Evolutionary conservation across 2,329 filamentous ascomycete genomes (phyloP).

Genomic region (Penicillium digitatum): DNA sequence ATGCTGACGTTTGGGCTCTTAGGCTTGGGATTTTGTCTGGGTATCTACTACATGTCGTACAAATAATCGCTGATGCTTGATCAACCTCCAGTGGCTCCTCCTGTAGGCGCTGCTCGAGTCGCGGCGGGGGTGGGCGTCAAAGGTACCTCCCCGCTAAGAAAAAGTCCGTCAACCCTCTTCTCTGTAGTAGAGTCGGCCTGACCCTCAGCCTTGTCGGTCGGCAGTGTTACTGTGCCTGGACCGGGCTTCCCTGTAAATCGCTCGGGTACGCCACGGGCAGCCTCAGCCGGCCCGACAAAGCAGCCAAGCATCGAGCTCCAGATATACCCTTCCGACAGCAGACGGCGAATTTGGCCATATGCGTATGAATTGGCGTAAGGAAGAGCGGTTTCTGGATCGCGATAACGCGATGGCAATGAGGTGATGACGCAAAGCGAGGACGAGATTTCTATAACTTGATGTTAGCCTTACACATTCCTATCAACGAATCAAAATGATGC

Average conservation of each 20-base stretch:
- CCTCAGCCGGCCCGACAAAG: conserved; percentile 66
- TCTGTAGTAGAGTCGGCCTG: conserved; percentile 8
- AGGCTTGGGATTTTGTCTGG: conserved; percentile 5
- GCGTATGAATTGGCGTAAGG: conserved; percentile 75
- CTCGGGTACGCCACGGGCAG: conserved; percentile 70
- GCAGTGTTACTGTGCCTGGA: neutral
- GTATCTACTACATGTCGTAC: conserved; percentile 12
- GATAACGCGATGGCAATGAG: conserved; percentile 72
- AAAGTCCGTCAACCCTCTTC: neutral
- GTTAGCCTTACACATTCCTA: conserved; percentile 8
- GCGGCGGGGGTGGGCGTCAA: conserved; percentile 3
- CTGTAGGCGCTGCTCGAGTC: neutral
- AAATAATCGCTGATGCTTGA: neutral
- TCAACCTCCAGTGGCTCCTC: conserved; percentile 19
- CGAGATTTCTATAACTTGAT: conserved; percentile 37
- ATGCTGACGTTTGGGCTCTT: conserved; percentile 6
- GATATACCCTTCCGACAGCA: conserved; percentile 68
- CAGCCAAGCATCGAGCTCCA: conserved; percentile 80
- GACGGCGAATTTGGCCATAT: conserved; percentile 71
- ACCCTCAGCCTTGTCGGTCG: conserved; percentile 6
- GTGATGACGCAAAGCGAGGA: conserved; percentile 73
- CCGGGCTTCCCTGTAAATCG: conserved; percentile 54
- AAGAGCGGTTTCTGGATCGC: conserved; percentile 78
- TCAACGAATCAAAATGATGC: neutral
- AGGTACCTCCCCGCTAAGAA: neutral